Evolutionary conservation across 768 basidiomycete genomes (phyloP).

Genomic region (Lactifluus pinguis): DNA sequence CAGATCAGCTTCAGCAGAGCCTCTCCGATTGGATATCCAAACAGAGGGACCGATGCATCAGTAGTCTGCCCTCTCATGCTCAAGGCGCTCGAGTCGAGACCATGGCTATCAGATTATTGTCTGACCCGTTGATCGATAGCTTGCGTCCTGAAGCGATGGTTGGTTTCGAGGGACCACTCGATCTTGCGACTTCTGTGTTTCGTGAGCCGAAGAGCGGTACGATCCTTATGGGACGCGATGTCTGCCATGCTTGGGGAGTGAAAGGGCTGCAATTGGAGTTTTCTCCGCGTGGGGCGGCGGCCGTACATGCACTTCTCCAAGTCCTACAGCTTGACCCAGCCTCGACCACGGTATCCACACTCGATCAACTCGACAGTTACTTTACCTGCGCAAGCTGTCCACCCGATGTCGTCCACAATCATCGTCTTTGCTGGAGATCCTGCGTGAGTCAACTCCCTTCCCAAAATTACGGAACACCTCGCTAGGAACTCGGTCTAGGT

Average conservation of each 20-base stretch:
- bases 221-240: conserved; percentile 13
- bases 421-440: not conserved
- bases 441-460: conserved; percentile 4
- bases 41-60: not conserved
- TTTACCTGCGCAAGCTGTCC: conserved; percentile 8
- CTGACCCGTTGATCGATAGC: conserved; percentile 1
- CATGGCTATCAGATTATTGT: conserved; percentile 5
- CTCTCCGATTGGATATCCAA: conserved; percentile 14
- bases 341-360: not conserved
- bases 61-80: not conserved
- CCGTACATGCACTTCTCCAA: not conserved
- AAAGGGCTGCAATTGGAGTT: not conserved
- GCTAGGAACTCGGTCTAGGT: not conserved
- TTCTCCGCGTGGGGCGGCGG: conserved; percentile 2
- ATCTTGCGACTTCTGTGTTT: conserved; percentile 14
- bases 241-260: conserved; percentile 15
- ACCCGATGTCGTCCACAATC: not conserved
- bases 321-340: not conserved
- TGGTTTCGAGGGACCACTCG: conserved; percentile 10
- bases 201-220: not conserved
- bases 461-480: not conserved
- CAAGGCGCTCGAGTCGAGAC: not conserved
- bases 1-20: not conserved
- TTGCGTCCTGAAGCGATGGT: not conserved
- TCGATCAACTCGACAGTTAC: not conserved